Conservation (phyloP, 176 grass and related monocot genomes). For the Thalia dealbata region DNA sequence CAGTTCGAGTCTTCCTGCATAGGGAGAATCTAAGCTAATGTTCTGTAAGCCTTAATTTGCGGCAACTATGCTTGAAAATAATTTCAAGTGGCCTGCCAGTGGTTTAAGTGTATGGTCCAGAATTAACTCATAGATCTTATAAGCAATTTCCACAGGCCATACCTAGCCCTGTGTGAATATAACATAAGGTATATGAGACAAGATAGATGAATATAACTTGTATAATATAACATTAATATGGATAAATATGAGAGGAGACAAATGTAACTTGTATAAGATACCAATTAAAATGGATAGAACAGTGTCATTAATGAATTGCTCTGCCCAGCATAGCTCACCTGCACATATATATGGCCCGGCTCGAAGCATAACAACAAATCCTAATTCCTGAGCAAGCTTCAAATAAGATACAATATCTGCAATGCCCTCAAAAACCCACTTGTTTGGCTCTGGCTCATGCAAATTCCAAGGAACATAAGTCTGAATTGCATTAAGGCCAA, state of each 20-base stretch:
- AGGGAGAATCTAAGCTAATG: no score
- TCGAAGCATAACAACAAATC: constrained; percentile 84
- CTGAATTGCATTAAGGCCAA: constrained; percentile 87
- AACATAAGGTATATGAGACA: neutral
- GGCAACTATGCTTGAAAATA: no score
- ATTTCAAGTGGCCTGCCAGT: no score
- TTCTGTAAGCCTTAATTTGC: no score
- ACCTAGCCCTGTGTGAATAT: neutral
- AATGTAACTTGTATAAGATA: neutral
- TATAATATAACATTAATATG: no score
- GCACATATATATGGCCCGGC: constrained; percentile 88
- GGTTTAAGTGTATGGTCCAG: neutral
- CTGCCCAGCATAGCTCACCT: constrained; percentile 28
- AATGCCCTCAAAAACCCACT: constrained; percentile 57
- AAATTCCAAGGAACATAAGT: constrained; percentile 96
- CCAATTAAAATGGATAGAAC: neutral
- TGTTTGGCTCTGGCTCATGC: constrained; percentile 58
- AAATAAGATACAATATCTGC: constrained; percentile 64
- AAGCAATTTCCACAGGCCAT: neutral
- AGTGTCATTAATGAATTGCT: neutral
- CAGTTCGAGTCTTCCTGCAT: no score
- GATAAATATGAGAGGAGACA: neutral
- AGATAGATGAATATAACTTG: neutral
- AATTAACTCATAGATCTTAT: no score
- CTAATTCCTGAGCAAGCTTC: constrained; percentile 73